These are phyloP conservation scores for Podaxis pistillaris DNA, from an alignment of 768 basidiomycete genomes.

Conservation along the genomic window DNA sequence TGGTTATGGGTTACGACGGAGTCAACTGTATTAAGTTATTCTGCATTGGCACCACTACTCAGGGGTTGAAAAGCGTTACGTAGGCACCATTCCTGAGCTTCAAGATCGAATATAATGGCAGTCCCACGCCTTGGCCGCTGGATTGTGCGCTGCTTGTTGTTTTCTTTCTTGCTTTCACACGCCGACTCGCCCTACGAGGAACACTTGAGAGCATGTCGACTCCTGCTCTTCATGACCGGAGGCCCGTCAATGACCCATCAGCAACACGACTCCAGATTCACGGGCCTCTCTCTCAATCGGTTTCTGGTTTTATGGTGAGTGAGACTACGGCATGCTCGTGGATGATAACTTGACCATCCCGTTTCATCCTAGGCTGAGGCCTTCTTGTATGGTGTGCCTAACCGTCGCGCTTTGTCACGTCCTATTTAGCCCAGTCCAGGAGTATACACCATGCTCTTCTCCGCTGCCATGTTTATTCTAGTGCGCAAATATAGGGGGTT, in stretches of 20 bases:
- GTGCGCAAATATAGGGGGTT: slow-evolving; percentile 20
- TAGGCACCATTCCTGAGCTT: neutral
- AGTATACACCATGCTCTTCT: slow-evolving; percentile 36
- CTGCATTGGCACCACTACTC: too few relatives aligned
- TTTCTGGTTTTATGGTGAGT: neutral
- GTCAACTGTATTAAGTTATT: too few relatives aligned
- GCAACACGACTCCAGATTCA: neutral
- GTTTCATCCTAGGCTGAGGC: neutral
- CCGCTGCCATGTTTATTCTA: slow-evolving; percentile 32
- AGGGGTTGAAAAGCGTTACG: neutral
- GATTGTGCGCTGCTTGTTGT: too few relatives aligned
- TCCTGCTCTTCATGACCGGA: neutral
- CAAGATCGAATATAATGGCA: neutral
- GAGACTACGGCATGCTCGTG: neutral
- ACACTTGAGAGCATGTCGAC: neutral
- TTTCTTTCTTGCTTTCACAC: too few relatives aligned
- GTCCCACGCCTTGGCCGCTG: neutral
- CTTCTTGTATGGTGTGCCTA: slow-evolving; percentile 4
- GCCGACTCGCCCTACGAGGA: neutral
- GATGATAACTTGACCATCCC: neutral
- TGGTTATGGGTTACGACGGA: too few relatives aligned
- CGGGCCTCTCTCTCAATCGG: neutral
- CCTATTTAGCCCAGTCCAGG: slow-evolving; percentile 20
- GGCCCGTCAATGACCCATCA: neutral
- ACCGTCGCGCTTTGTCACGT: too few relatives aligned